Base-by-base conservation (phyloP, 129 eudicot genomes). In the Centella asiatica region DNA sequence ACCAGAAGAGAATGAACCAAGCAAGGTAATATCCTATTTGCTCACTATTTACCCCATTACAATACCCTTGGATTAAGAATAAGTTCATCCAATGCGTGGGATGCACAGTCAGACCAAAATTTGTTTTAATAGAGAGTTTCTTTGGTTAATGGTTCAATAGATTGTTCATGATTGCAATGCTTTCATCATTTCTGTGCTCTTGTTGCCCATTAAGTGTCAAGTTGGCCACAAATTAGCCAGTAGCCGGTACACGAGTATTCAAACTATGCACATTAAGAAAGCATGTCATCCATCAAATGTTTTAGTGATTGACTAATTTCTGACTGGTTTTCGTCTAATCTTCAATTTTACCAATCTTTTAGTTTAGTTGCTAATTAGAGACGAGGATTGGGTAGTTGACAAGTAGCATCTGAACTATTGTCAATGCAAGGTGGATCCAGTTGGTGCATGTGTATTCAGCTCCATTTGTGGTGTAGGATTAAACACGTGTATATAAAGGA, bases 1-100 rank as follows among this genome's bases (percentile, higher is more conserved):
- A 80, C 89, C 95, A 28, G 97, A 86, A 77, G 97, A 90, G 73
- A 90, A 79, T 34, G 97, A 90, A 63, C 97, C 97, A 49, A 68
- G 94, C 55, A 90, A 90, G 95, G 97, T 90, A 66, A 48, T 23
- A 29, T 65, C 10, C 27, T 42, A 18, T 33, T 29, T n/a, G 26
- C 48, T n/a, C 22, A 19, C 67, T 69, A 6, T 58, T 29, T 42
- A 24, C 25, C 9, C 9, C 4, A n/a, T n/a, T n/a, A n/a, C 60
- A 12, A 27, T 53, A 24, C 19, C 26, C 14, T 2, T 13, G 13
- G 4, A 18, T 26, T 25, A 4, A n/a, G n/a, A n/a, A n/a, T n/a
- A n/a, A n/a, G n/a, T n/a, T n/a, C 22, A 3, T 52, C 26, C 1
- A 51, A 26, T 0, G 20, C 4, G 58, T 31, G 26, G 26, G 32